Evolutionary conservation across 805 yeast genomes (phyloP).

Genomic region (Danielia oregonensis): DNA sequence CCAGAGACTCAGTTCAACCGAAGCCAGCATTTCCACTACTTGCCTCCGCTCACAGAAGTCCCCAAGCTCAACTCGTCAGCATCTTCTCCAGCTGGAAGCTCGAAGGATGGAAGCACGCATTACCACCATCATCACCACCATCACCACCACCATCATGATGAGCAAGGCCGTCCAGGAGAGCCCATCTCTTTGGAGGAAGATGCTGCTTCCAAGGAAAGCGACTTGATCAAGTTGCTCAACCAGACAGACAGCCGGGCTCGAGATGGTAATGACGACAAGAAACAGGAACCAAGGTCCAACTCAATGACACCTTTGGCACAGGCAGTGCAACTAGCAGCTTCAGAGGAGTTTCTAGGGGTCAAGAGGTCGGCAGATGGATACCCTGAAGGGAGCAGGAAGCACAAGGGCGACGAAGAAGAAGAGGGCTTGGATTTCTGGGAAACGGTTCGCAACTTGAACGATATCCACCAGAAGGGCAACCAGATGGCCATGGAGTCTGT

Average conservation of each 20-base stretch:
- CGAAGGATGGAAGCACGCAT: constrained; percentile 12
- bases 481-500: background rate
- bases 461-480: constrained; percentile 8
- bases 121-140: constrained; percentile 23
- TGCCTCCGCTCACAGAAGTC: constrained; percentile 67
- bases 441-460: constrained; percentile 55
- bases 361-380: constrained; percentile 8
- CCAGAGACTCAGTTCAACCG: constrained; percentile 16
- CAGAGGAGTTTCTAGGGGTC: constrained; percentile 17
- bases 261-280: constrained; percentile 1
- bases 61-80: constrained; percentile 65
- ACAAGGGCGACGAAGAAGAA: constrained; percentile 29
- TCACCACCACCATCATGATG: constrained; percentile 29
- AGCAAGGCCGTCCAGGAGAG: background rate
- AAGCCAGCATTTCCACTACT: constrained; percentile 64
- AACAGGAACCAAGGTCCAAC: constrained; percentile 5
- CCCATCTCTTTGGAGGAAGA: constrained; percentile 1
- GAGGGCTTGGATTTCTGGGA: constrained; percentile 74
- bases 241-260: constrained; percentile 11
- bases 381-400: constrained; percentile 7
- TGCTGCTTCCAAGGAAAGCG: constrained; percentile 33
- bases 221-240: constrained; percentile 44
- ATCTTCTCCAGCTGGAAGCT: constrained; percentile 33
- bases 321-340: constrained; percentile 38
- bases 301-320: constrained; percentile 37